Evolutionary conservation across 176 grass and related monocot genomes (phyloP), one percentile per base, ranked within the genome.

Genomic region (Panicum miliaceum): DNA sequence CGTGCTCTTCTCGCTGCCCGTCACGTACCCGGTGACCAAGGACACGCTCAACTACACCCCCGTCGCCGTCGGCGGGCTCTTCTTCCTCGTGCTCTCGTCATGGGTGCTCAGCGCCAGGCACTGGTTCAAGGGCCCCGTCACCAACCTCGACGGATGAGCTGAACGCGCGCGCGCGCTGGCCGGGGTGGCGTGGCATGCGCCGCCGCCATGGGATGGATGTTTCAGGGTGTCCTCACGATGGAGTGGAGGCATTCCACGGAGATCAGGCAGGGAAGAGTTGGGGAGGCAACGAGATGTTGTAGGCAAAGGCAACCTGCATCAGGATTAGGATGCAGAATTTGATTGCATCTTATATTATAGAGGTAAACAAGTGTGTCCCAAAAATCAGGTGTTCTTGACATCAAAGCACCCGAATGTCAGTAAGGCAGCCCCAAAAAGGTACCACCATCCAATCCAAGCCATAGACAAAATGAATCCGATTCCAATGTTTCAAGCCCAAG

Each of bases 1-100:
- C 27, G 93, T 98, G 57, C 84, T 98, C 63, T 98, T 98, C 81
- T 98, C 96, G 63, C 82, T 94, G 60, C 93, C 96, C 2, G 93
- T 95, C 57, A 80, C 87, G 2, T 98, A 98, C 83, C 91, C 96
- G 19, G 82, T 98, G 18, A 89, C 89, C 50, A 92, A 93, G 89
- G 93, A 94, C 76, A 98, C 91, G 16, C 86, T 95, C 83, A 95
- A 90, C 82, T 95, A 92, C 82, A 92, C 93, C 6, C 90, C 90
- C 3, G 93, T 90, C 27, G 88, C 88, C 58, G 90, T 94, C n/a
- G 90, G 93, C 9, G 93, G 93, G 0, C 85, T 94, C 10, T 84
- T 94, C 81, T 15, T 90, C 72, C 88, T 94, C 50, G 78, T 87
- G 0, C 34, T 94, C 11, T 27, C 58, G 13, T 92, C 90, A 0